Base-by-base conservation (phyloP, 768 basidiomycete species). In the Coprinellus aureogranulatus region DNA sequence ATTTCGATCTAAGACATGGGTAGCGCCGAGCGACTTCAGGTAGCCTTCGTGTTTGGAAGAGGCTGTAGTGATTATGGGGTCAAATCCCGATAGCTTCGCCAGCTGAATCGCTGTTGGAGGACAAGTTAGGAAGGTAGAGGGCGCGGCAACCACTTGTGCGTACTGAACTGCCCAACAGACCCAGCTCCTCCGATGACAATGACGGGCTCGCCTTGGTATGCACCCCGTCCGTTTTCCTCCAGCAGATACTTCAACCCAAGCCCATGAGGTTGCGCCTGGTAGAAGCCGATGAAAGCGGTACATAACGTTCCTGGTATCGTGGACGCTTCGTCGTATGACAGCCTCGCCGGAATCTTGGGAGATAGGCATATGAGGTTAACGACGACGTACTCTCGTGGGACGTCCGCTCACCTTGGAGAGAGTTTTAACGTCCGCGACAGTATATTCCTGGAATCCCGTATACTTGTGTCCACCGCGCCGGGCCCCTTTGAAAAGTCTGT, bases 361-460 rank as follows among this genome's bases (percentile, higher is more conserved):
- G 41, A 44, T 44, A 34, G 34, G 6, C n/a, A n/a, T 34, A 14
- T 34, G 6, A 34, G 34, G 8, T 14, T 14, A 34, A 6, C 14
- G 8, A 34, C 34, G 34, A 34, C 34, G n/a, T n/a, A n/a, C 14
- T 14, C 34, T 34, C 6, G 34, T 6, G 34, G 34, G 14, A 34
- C 6, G 34, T 6, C 14, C 34, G 59, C 1, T 76, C 51, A 72
- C 76, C 65, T 75, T 79, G 11, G 72, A 64, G 18, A 72, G 64
- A 48, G 71, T 71, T 53, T 72, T 66, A 41, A 70, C 75, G n/a
- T 71, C 67, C 5, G 69, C 68, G 22, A 75, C 64, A 31, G 73
- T 65, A 58, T 75, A 78, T 64, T 75, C 71, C 62, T 81, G 80
- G 58, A 75, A 77, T 9, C 70, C 68, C 72, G 4, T 84, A 39